Evolutionary conservation across 352 stramenopile genomes (phyloP).

Genomic region (Phytopythium oedochilum): DNA sequence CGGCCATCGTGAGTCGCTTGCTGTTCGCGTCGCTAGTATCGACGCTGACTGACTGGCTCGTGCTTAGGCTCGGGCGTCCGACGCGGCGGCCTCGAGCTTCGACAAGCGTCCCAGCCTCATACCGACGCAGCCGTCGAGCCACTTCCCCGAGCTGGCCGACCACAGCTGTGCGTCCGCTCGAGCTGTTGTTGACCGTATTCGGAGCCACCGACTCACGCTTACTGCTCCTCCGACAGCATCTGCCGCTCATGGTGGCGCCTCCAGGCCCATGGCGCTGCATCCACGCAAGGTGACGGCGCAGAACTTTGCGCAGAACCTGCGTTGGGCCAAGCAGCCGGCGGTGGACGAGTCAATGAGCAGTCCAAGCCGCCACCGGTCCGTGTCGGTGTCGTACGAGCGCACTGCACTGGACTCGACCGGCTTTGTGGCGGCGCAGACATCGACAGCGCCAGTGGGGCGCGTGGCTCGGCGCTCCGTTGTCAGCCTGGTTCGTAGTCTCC

Average conservation of each 20-base stretch:
- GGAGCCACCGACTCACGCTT: neutral
- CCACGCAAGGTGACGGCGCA: conserved; percentile 32
- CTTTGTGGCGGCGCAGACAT: neutral
- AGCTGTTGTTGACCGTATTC: neutral
- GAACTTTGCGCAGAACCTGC: conserved; percentile 36
- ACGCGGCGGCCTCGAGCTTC: neutral
- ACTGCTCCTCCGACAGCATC: neutral
- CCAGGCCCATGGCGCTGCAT: conserved; percentile 11
- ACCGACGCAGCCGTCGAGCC: conserved; percentile 7
- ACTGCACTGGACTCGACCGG: neutral
- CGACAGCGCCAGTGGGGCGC: neutral
- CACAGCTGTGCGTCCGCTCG: conserved; percentile 8
- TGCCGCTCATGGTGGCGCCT: neutral
- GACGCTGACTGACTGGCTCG: too few relatives aligned
- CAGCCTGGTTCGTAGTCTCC: neutral
- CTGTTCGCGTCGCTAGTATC: too few relatives aligned
- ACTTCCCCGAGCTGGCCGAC: conserved; percentile 57
- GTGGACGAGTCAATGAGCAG: neutral
- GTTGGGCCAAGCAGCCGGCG: conserved; percentile 36
- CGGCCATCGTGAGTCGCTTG: conserved; percentile 28
- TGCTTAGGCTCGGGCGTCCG: neutral
- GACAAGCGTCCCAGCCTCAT: neutral
- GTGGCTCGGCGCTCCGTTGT: neutral
- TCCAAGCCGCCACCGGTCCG: conserved; percentile 1
- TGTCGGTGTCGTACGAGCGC: neutral